Evolutionary conservation across 2,329 filamentous ascomycete genomes (phyloP), one percentile per base, ranked within the genome.

Genomic region (Colletotrichum scovillei): DNA sequence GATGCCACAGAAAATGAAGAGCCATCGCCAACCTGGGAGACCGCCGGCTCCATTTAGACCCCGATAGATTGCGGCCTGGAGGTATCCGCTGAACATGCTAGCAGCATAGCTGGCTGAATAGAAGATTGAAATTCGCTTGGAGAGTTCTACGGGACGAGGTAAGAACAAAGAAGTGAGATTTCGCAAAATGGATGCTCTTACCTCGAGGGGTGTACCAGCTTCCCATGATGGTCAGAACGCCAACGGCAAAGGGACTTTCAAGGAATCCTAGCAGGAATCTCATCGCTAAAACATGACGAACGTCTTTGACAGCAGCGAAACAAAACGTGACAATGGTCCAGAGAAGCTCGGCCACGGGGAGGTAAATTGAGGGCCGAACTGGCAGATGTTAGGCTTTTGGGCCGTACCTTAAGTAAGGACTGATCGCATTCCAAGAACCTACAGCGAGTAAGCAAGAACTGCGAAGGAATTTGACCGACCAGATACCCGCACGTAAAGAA

Each of bases 1-100:
- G 26, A 78, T 52, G 8, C 82, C 82, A 70, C 83, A 82, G 72
- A 84, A 81, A 49, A 84, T 78, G 67, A 84, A 84, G 3, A 84
- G 78, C 82, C 82, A 85, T 28, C 81, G 80, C 78, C 78, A 84
- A 0, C 80, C 83, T 1, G 79, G 42, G 19, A 49, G 42, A 4
- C 8, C 42, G 19, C 19, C 19, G 42, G 42, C 19, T 49, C 42
- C 42, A 49, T 49, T 49, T 1, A 49, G 42, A n/a, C 42, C 42
- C 7, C 19, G 19, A 16, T n/a, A 49, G 19, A 49, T 49, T 16
- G 42, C 42, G 42, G 19, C 42, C 7, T n/a, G 19, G 42, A n/a
- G 42, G 19, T 49, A 49, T 49, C 42, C 42, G 42, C 42, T 49
- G 7, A 49, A 49, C 19, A 49, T 49, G 12, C 42, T 49, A 8